Base-by-base conservation (phyloP, 2,329 filamentous ascomycete genomes). In the Aspergillus persii region DNA sequence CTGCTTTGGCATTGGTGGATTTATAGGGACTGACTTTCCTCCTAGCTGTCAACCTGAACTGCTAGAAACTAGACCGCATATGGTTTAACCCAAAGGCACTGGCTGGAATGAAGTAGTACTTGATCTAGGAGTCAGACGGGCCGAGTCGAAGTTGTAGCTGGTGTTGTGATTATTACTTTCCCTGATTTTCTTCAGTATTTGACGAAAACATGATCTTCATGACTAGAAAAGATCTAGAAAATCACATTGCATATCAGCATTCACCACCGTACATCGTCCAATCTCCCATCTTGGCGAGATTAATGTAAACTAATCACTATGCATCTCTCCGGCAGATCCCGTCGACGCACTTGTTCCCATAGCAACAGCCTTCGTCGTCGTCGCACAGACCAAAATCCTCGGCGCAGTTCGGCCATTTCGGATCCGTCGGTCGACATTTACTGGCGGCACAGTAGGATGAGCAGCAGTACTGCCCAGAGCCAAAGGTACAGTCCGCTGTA, bases 371-470 rank as follows among this genome's bases (percentile, higher is more conserved):
- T 36, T 64, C 63, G 55, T 72, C 69, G 2, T 47, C 53, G n/a
- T 64, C 44, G 30, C 69, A 72, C 23, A 63, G 60, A 8, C 66
- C 66, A 44, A 63, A 55, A 56, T 71, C 68, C 58, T 72, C 71
- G 5, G 62, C 62, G 26, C 70, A 72, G 8, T 36, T 49, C 0
- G 70, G 68, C 69, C 69, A 71, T n/a, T 66, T 54, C 3, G 59
- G 36, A 54, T 72, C 69, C 1, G 69, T 72, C 18, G 66, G 60
- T 26, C 70, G 65, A 54, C 70, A 72, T 30, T 67, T 68, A 1
- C 57, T 70, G 3, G 69, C 71, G 4, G 68, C 69, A 23, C 71
- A 72, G 46, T 71, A 71, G 8, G 63, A 65, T 2, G 70, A 72
- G 63, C 69, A 73, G 55, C 69, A 72, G 46, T 56, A 54, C 3